Base-by-base conservation (phyloP, 306 rosid genomes). In the Cyamopsis tetragonoloba region DNA sequence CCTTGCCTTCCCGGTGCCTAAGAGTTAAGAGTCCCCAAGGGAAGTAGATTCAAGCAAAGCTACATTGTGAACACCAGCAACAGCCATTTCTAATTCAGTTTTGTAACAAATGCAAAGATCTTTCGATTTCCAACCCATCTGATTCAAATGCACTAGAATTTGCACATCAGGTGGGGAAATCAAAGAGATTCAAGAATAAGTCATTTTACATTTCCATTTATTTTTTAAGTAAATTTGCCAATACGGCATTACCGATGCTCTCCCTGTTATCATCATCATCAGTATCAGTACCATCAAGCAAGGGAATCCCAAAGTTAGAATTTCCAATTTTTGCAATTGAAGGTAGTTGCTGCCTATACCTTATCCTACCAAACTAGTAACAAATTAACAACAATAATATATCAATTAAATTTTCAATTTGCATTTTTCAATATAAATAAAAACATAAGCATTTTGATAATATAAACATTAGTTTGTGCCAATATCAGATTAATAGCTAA, bases 1-100 rank as follows among this genome's bases (percentile, higher is more conserved):
- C 77, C 83, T 24, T 70, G 68, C 75, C 61, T 78, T 66, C 84
- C 81, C 22, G 96, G 68, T 19, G 85, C 73, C 53, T 73, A 82
- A 65, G 93, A 77, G 55, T 68, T n/a, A 91, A 64, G 98, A 83
- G 8, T 87, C 96, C 77, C 95, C 77, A 23, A 79, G 85, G 65
- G 88, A 83, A 7, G 89, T 78, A 71, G 97, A 77, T 32, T 93
- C 96, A 6, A 86, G 77, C 82, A 79, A 87, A 59, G 95, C 72
- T 66, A 81, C 87, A 62, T 82, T 85, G 48, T 90, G 97, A 48
- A 85, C 60, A 62, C 96, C 96, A 73, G 97, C 95, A 85, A 90
- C 74, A 59, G 99, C 96, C 99, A 95, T 86, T 19, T 74, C 38
- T 65, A 64, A 46, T 49, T 56, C 18, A 67, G 55, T 46, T 61